Evolutionary conservation across 73 alveolate genomes (phyloP), one percentile per base, ranked within the genome.

Genomic region (Breviolum minutum): DNA sequence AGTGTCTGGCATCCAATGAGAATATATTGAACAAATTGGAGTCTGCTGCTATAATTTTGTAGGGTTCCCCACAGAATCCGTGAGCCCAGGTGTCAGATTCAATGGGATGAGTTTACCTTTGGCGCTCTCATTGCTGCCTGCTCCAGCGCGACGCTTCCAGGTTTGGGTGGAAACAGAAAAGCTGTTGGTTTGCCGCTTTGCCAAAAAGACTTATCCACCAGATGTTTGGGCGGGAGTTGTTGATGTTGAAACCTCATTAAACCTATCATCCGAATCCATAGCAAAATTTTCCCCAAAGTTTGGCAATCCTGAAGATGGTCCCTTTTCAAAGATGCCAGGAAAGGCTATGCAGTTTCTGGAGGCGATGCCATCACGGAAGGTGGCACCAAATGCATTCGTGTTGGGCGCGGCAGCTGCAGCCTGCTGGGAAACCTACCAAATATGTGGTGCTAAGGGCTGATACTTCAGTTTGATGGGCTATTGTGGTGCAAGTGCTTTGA

Each of bases 331-430:
- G 17, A 2, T 22, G 77, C n/a, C 87, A 40, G 62, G 87, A 30
- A 79, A 30, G 87, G 91, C 91, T 17, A 8, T 82, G 91, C 40
- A 32, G 71, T 30, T 82, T 60, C 71, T 82, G 71, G 91, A 82
- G 71, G 71, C 27, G 30, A 82, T 82, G 91, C 91, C 91, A 22
- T 8, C 68, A 11, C 71, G 71, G 20, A 30, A 82, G 17, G 91
- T 82, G 91, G 71, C 29, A 70, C 71, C 71, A 68, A 82, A 82
- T 30, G 40, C 73, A 68, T 82, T 82, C 71, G 54, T 54, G 32
- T 7, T 82, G 91, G 91, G 91, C 10, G 91, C 91, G 20, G 91
- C 91, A 13, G 91, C 91, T 14, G 71, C 69, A 16, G 91, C 91
- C 73, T 82, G 91, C n/a, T 20, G 87, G 87, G 66, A 79, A 14